Base-by-base conservation (phyloP, 441 rosid species). In the Hura crepitans region DNA sequence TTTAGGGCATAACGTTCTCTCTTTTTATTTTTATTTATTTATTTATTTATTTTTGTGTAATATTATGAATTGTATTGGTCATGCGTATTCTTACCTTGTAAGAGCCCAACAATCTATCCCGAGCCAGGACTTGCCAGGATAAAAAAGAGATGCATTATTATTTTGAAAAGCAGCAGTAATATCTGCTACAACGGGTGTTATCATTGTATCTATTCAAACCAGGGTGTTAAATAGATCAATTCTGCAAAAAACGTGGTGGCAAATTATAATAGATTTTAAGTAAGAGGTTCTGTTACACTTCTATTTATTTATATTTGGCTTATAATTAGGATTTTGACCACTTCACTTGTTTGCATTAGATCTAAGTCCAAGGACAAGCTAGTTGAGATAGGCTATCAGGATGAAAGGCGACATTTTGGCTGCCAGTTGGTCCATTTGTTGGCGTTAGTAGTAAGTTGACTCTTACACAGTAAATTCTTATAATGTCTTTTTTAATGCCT, bases 91-190 rank as follows among this genome's bases (percentile, higher is more conserved):
- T 42, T 76, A 93, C 98, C 98, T 94, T 91, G 84, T 87, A 91
- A 68, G 97, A 85, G 39, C 98, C 98, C 66, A 94, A 71, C 72
- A 89, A 77, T 80, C 98, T 83, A 75, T 94, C 98, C 9, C 97
- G 96, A 78, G 97, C 98, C 77, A 94, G 81, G 76, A 94, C 85
- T 97, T 94, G 83, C 68, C 50, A 72, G 68, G 66, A 72, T 62
- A 12, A 39, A 53, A 65, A 13, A 13, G 5, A 66, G 47, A n/a
- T n/a, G n/a, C 35, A 37, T 2, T 56, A 13, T 28, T 56, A 65
- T 60, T 17, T 43, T n/a, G 33, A 27, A 57, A 25, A 12, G 20
- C 27, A n/a, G 13, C 51, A 58, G 35, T 47, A 60, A 27, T 49
- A 65, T 22, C 56, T 13, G 47, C 74, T 51, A n/a, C n/a, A n/a